phyloP scores from a whole-genome alignment of 2,329 filamentous ascomycete genomes.

The Albophoma yamanashiensis region DNA sequence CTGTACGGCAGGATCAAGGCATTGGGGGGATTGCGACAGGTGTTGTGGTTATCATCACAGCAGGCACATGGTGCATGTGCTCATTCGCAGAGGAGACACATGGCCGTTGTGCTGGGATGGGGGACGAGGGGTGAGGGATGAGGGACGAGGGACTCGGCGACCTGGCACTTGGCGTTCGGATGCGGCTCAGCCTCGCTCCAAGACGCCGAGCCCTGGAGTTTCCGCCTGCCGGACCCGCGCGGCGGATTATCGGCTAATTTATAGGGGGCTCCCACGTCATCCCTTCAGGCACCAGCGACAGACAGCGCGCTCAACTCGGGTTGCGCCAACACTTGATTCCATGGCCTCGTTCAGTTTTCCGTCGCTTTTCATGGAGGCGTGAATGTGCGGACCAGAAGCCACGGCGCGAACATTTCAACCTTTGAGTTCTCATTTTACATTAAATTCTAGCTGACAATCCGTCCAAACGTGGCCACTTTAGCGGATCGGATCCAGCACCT shows the following conservation, averaged over 20 bases:
- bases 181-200: neutral
- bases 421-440: too few relatives aligned
- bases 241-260: neutral
- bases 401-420: too few relatives aligned
- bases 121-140: neutral
- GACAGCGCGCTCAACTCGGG: too few relatives aligned
- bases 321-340: too few relatives aligned
- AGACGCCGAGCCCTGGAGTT: neutral
- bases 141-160: neutral
- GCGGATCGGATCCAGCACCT: too few relatives aligned
- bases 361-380: too few relatives aligned
- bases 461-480: too few relatives aligned
- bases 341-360: too few relatives aligned
- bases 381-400: too few relatives aligned
- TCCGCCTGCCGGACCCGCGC: neutral
- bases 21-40: neutral
- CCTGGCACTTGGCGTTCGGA: neutral
- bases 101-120: neutral
- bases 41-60: neutral
- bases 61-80: neutral
- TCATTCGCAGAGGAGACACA: neutral
- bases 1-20: neutral
- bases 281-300: neutral
- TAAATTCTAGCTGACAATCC: too few relatives aligned
- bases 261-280: neutral